A percentile compares a stretch with the other conserved stretches of the same genome.
phyloP scores from a whole-genome alignment of 345 rosid genomes.

The Citrus trifoliata region DNA sequence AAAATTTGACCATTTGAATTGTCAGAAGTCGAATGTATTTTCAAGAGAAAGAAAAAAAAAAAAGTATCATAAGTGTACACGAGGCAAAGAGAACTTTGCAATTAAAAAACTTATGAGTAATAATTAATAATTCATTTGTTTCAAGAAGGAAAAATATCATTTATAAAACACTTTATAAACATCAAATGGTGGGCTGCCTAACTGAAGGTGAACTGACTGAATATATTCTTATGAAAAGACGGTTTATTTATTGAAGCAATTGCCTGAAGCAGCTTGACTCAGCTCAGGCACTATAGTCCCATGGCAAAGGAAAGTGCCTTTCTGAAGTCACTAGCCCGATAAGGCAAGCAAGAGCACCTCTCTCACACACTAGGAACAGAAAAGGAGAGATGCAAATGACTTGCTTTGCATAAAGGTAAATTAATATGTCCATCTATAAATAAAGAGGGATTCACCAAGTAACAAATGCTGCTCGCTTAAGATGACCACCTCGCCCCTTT shows the following conservation, averaged over 20 bases:
- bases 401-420: not conserved
- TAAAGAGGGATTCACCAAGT: conserved; percentile 64
- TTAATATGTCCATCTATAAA: not conserved
- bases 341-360: not conserved
- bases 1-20: not conserved
- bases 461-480: conserved; percentile 74
- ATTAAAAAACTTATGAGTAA: not conserved
- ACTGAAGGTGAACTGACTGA: not conserved
- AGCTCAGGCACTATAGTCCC: not conserved
- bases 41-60: not conserved
- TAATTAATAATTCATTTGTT: not conserved
- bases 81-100: not conserved
- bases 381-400: not conserved
- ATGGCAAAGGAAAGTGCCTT: not conserved
- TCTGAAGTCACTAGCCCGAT: not conserved
- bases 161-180: not conserved
- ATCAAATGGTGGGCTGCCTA: not conserved
- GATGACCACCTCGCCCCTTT: conserved; percentile 43
- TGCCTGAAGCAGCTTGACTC: not conserved
- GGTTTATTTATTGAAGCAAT: not conserved
- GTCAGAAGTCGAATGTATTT: not conserved
- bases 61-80: not conserved
- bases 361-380: not conserved
- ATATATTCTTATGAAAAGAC: not conserved
- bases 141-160: not conserved